Base-by-base conservation (phyloP, 495 filamentous ascomycete genomes). In the Lasiosphaeria hispida region DNA sequence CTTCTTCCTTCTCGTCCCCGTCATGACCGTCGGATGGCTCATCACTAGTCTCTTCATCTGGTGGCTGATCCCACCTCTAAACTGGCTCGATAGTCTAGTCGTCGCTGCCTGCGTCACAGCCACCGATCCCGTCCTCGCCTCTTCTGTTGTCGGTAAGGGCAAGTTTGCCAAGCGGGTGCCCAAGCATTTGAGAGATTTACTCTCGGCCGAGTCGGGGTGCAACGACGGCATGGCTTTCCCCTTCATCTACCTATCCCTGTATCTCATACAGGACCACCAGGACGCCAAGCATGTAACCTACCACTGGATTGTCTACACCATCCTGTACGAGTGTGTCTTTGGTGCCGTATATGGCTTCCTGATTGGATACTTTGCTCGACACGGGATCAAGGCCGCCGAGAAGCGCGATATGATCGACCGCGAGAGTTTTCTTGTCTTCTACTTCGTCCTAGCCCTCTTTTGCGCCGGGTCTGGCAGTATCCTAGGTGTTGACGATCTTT, bases 181-280 rank as follows among this genome's bases (percentile, higher is more conserved):
- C 15, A 97, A 95, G 75, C 95, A 97, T 84, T 76, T 99, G 71
- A 83, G 95, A 75, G 95, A 99, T 72, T 62, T 99, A 10, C 80
- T 99, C 35, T 97, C 95, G 11, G 93, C 93, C 57, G 95, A 99
- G 72, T 97, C 95, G 1, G 95, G 95, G 19, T 99, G 95, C 79
- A 99, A 99, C 76, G 95, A 99, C 71, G 95, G 95, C 73, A 97
- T 97, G 95, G 94, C 95, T 14, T 99, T 99, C 73, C 95, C 95
- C 7, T 99, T 99, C 74, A 87, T 99, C 68, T 99, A 97, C 70
- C 81, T 97, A 13, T 83, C 87, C 2, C 78, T 96, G 45, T 97
- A 97, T 65, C 82, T 97, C 54, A 89, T 96, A 55, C 83, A 85
- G 17, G 95, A 92, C 67, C 76, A 87, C 52, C 84, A 84, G 3